Evolutionary conservation across 2,329 filamentous ascomycete genomes (phyloP), one percentile per base, ranked within the genome.

Genomic region (Ophiostoma perfectum): DNA sequence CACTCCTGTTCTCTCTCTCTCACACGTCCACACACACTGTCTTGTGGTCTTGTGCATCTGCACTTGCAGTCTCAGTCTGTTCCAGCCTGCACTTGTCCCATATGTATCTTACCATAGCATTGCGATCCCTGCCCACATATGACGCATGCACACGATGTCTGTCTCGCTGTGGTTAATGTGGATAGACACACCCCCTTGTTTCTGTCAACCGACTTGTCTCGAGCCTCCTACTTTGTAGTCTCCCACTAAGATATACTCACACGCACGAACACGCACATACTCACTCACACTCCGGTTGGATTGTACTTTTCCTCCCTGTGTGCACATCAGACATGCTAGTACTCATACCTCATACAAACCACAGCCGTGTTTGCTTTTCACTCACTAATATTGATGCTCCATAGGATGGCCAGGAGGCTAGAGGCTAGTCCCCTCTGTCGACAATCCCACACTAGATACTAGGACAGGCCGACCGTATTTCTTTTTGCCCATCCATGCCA

Each of bases 71-170:
- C 27, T 27, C 27, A 27, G 27, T 27, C 27, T 27, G 27, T 27
- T 27, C 27, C 27, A 27, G 27, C 27, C 27, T 27, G 27, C 27
- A 27, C 42, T 44, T 44, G 42, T 44, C 42, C 11, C 42, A 44
- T 44, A 58, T 27, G 16, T 60, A 60, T 27, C 55, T 18, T 60
- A 60, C n/a, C 4, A 60, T 36, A 38, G 27, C 55, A 60, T 60
- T 55, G 49, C 55, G 55, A 60, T 60, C 55, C 55, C 55, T 60
- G 55, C 55, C 52, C 55, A 39, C 55, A 60, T 60, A 60, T 60
- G 55, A 60, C 55, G 55, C 55, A 60, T 60, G 55, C 55, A 38
- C 55, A 18, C 27, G n/a, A 55, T 36, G 49, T 18, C 49, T 27
- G 49, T 55, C 49, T 55, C 27, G n/a, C 38, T 16, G 9, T 58